Base-by-base conservation (phyloP, 352 stramenopile genomes). In the Globisporangium nunn region DNA sequence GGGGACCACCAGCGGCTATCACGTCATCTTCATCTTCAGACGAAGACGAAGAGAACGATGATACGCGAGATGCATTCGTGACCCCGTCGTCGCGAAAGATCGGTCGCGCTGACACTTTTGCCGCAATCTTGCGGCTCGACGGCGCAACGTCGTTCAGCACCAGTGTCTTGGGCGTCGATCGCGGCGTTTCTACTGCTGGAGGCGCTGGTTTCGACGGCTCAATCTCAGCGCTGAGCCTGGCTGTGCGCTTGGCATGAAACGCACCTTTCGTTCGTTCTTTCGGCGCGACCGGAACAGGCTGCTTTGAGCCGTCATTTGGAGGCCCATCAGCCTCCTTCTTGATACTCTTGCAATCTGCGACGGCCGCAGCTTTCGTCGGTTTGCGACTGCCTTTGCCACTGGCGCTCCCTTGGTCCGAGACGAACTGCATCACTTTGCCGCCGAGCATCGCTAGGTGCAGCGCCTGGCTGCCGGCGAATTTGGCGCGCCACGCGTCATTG, bases 401-500 rank as follows among this genome's bases (percentile, higher is more conserved):
- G 23, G 23, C 23, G 2, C 15, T 48, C n/a, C 28, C 39, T 41
- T 52, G 15, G 15, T 33, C 17, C 5, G 14, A 15, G 11, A 28
- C 46, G 1, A 17, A 17, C 15, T 49, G 28, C 6, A 50, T 18
- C 52, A 33, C 52, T 28, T 71, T 68, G 51, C 72, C 72, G 2
- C 56, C 61, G 40, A 69, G 66, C 23, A 75, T 69, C 23, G 52
- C 50, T 3, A 59, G 50, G 43, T 87, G 74, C 6, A 61, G 66
- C 50, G 57, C 56, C 31, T 63, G 66, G 29, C 68, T 87, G 3
- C 59, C 56, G 3, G 52, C 65, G 56, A 88, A 83, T 12, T 50
- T 64, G 2, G 65, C 48, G 6, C 67, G 60, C 78, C 78, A 88
- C 44, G 59, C 31, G 29, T 66, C 45, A 14, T 75, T 48, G 1